Percentiles rank a stretch among this genome's conserved stretches.
These are phyloP conservation scores for Logfia minima DNA, from an alignment of 129 eudicot genomes.

Conservation along the genomic window DNA sequence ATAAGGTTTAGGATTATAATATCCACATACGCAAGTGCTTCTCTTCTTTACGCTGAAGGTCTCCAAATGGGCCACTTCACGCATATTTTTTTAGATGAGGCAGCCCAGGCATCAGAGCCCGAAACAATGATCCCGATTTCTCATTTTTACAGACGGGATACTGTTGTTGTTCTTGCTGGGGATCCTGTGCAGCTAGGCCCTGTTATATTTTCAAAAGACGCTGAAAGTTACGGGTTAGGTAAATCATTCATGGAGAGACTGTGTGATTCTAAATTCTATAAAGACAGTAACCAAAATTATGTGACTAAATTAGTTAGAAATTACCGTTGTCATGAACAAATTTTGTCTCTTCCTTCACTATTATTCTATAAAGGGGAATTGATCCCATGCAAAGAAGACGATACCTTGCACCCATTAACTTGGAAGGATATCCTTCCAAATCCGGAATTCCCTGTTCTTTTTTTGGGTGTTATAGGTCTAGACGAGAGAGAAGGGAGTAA, in stretches of 20 bases:
- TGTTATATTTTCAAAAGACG: slow-evolving; percentile 59
- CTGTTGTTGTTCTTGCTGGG: slow-evolving; percentile 87
- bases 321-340: slow-evolving; percentile 70
- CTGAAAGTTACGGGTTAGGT: slow-evolving; percentile 66
- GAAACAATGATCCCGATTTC: slow-evolving; percentile 89
- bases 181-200: slow-evolving; percentile 97
- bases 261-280: slow-evolving; percentile 51
- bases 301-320: slow-evolving; percentile 64
- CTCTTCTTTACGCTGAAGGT: slow-evolving; percentile 72
- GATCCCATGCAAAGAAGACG: slow-evolving; percentile 61
- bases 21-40: slow-evolving; percentile 75
- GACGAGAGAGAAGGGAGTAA: slow-evolving; percentile 95
- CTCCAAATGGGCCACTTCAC: slow-evolving; percentile 65
- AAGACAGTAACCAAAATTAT: slow-evolving; percentile 47
- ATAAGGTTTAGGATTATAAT: slow-evolving; percentile 49
- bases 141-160: slow-evolving; percentile 48
- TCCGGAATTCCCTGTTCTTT: slow-evolving; percentile 75
- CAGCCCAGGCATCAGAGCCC: slow-evolving; percentile 96
- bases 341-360: slow-evolving; percentile 67
- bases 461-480: slow-evolving; percentile 72
- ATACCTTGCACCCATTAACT: slow-evolving; percentile 25
- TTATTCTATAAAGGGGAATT: slow-evolving; percentile 66
- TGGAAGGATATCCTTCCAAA: slow-evolving; percentile 59
- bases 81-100: slow-evolving; percentile 84
- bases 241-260: slow-evolving; percentile 78